Conservation (phyloP, 805 yeast species). For the Teunomyces aglyptinius region DNA sequence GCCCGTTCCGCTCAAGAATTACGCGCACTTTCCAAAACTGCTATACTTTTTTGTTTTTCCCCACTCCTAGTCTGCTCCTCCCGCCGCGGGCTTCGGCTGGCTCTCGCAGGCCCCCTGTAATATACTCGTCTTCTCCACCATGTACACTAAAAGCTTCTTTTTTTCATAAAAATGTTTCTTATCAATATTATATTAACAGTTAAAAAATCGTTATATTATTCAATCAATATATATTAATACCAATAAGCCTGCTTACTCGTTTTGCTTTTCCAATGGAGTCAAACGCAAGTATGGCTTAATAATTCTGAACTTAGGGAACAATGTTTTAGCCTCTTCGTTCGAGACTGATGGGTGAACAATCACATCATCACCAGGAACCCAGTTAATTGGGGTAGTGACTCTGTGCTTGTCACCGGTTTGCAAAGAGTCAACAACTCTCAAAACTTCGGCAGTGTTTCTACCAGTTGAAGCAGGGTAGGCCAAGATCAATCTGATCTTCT, state of each 20-base stretch:
- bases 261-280: conserved; percentile 42
- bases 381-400: conserved; percentile 87
- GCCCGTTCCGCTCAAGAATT: too few species aligned
- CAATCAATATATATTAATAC: conserved; percentile 9
- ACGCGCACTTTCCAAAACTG: background rate
- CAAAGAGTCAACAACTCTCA: conserved; percentile 85
- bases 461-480: conserved; percentile 94
- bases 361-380: conserved; percentile 88
- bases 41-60: background rate
- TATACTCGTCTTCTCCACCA: background rate
- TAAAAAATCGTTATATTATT: background rate
- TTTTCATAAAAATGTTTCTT: too few species aligned
- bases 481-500: conserved; percentile 82
- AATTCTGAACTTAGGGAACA: conserved; percentile 82
- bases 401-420: conserved; percentile 82
- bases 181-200: too few species aligned
- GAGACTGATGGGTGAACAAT: conserved; percentile 86
- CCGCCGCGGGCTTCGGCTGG: conserved; percentile 1
- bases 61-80: background rate
- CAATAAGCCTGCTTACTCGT: conserved; percentile 8
- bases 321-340: conserved; percentile 65
- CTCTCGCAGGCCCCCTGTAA: background rate
- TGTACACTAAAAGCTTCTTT: too few species aligned
- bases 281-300: conserved; percentile 88
- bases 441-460: conserved; percentile 88